Evolutionary conservation across 345 rosid genomes (phyloP), one percentile per base, ranked within the genome.

Genomic region (Balakata baccata): DNA sequence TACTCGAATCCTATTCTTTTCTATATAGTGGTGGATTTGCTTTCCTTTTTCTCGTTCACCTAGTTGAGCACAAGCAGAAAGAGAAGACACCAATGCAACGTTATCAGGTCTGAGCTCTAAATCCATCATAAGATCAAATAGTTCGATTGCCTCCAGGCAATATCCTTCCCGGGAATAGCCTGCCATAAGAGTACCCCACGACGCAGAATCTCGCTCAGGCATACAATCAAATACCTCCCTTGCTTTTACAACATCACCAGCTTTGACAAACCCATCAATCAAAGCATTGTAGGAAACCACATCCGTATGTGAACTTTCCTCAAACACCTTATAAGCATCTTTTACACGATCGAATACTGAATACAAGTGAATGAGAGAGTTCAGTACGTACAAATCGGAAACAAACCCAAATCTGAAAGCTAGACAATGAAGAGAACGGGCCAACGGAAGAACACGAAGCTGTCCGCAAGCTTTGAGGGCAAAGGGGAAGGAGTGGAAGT

Each of bases 21-120:
- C 50, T 1, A 79, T 82, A 70, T 83, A 84, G 68, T 80, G 77
- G 51, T 86, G 89, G 70, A 92, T 75, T 56, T 54, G 77, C 85
- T 71, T 85, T 45, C 97, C 95, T 49, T 65, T 81, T 13, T 89
- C 87, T 5, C 84, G 66, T 20, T 86, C 86, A 20, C 95, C 94
- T 39, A 85, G 74, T 43, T 83, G 90, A 0, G 91, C 91, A 78
- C 95, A 89, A 70, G 95, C 97, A 43, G 97, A 92, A 38, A 92
- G 91, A 72, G 86, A 84, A n/a, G 95, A 87, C 43, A 89, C 93
- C 76, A 92, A 74, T 0, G 93, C 86, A 2, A 85, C 39, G 50
- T 88, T 86, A 52, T 89, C 89, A 3, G 89, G 93, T 64, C 45
- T 74, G 34, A 87, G 7, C 29, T 74, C 81, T 6, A 66, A 79